A percentile compares a stretch with the other conserved stretches of the same genome.
These are phyloP conservation scores for Trypanosoma congolense DNA, from an alignment of 208 protist genomes.

Conservation along the genomic window DNA sequence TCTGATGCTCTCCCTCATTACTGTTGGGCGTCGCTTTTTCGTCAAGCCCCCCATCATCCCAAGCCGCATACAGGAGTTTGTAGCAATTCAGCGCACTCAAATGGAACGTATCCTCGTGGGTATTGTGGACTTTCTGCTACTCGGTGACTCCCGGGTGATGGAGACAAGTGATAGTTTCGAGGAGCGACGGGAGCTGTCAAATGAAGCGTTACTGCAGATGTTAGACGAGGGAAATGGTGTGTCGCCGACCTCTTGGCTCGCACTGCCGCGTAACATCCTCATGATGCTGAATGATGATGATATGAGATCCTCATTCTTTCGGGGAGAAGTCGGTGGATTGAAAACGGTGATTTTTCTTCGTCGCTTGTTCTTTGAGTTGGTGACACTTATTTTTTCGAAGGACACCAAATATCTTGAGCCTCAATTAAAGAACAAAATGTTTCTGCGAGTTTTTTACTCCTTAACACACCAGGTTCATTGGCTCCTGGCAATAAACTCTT, in stretches of 20 bases:
- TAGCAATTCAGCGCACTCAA: slow-evolving; percentile 19
- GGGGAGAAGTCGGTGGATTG: neutral
- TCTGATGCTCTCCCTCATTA: slow-evolving; percentile 15
- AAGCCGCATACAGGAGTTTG: slow-evolving; percentile 6
- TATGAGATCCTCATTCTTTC: neutral
- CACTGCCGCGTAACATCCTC: neutral
- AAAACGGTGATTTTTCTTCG: slow-evolving; percentile 17
- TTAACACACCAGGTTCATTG: slow-evolving; percentile 22
- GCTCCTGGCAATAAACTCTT: slow-evolving; percentile 12
- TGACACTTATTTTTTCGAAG: slow-evolving; percentile 21
- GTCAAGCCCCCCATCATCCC: slow-evolving; percentile 17
- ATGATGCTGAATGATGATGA: neutral
- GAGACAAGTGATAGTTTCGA: slow-evolving; percentile 1
- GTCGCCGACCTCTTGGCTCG: slow-evolving; percentile 8
- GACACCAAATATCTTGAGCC: slow-evolving; percentile 21
- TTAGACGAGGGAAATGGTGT: slow-evolving; percentile 19
- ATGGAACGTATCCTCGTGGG: slow-evolving; percentile 20
- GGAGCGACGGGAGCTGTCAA: neutral
- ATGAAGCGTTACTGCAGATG: slow-evolving; percentile 2
- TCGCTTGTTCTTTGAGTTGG: slow-evolving; percentile 21
- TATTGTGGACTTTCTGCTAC: slow-evolving; percentile 14
- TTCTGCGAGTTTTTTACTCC: slow-evolving; percentile 17
- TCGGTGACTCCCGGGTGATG: neutral
- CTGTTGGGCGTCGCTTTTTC: slow-evolving; percentile 20
- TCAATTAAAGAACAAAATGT: slow-evolving; percentile 14